Percentiles rank a stretch among this genome's conserved stretches.
Conservation (phyloP, 2,329 filamentous ascomycete genomes). For the Claviceps cyperi region DNA sequence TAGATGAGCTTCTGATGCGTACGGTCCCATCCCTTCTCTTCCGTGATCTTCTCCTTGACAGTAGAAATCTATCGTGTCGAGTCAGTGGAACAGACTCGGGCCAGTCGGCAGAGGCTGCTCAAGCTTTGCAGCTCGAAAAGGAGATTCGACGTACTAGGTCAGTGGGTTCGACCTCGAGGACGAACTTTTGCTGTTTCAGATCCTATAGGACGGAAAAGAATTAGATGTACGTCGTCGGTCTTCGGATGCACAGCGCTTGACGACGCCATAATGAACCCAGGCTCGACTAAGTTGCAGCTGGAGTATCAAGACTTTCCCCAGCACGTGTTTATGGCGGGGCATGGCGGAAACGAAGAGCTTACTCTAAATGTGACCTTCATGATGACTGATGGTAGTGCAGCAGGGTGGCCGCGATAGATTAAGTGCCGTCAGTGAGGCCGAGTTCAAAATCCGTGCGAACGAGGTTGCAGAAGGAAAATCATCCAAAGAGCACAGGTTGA, state of each 20-base stretch:
- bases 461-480: constrained; percentile 1
- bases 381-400: constrained; percentile 25
- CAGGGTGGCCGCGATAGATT: constrained; percentile 9
- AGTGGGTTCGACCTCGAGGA: constrained; percentile 83
- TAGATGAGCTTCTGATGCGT: constrained; percentile 93
- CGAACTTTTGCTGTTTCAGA: constrained; percentile 97
- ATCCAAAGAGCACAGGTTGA: constrained; percentile 5
- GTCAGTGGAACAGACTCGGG: constrained; percentile 8
- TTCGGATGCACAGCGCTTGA: background rate
- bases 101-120: constrained; percentile 3
- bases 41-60: constrained; percentile 83
- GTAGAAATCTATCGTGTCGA: constrained; percentile 51
- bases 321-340: background rate
- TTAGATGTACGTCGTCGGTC: constrained; percentile 1
- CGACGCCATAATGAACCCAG: background rate
- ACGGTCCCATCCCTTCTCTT: constrained; percentile 88
- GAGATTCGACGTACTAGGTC: constrained; percentile 59
- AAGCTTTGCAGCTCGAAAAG: constrained; percentile 9
- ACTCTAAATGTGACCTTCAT: constrained; percentile 60
- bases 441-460: background rate
- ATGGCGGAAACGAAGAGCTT: constrained; percentile 13
- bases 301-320: background rate
- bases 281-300: background rate
- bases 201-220: constrained; percentile 41
- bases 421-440: constrained; percentile 3